phyloP scores from a whole-genome alignment of 2,329 filamentous ascomycete genomes.

The Myriangium duriaei region DNA sequence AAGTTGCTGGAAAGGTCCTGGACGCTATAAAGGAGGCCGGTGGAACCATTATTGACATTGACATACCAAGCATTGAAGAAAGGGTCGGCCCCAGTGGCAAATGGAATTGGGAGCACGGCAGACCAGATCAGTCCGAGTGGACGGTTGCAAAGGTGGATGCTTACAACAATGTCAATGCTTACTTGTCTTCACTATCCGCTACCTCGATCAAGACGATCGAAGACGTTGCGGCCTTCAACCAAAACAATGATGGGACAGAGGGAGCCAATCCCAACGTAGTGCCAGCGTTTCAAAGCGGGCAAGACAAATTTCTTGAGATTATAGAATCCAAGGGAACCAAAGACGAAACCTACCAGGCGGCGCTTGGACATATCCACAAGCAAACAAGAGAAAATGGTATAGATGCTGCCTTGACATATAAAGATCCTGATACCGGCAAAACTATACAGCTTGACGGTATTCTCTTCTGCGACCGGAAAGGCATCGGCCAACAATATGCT shows the following conservation, averaged over 20 bases:
- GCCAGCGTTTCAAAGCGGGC: constrained; percentile 19
- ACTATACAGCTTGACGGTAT: too few species aligned
- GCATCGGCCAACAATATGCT: too few species aligned
- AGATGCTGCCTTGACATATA: constrained; percentile 17
- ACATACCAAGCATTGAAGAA: constrained; percentile 21
- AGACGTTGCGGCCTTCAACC: constrained; percentile 15
- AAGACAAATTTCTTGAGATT: constrained; percentile 16
- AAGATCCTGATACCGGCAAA: too few species aligned
- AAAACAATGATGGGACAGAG: constrained; percentile 14
- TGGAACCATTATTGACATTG: constrained; percentile 16
- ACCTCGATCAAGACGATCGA: constrained; percentile 15
- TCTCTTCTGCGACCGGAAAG: too few species aligned
- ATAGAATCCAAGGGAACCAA: constrained; percentile 14
- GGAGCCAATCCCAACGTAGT: constrained; percentile 17
- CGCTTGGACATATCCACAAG: constrained; percentile 18
- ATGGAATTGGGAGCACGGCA: constrained; percentile 20
- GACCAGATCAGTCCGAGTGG: constrained; percentile 14
- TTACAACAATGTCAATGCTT: constrained; percentile 16
- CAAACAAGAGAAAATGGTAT: constrained; percentile 20
- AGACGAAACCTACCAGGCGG: constrained; percentile 17
- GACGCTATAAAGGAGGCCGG: constrained; percentile 42
- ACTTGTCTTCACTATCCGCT: constrained; percentile 14
- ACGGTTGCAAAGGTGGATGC: constrained; percentile 17
- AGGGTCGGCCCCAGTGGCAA: constrained; percentile 17
- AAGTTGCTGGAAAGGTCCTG: constrained; percentile 37